phyloP scores from a whole-genome alignment of 208 protist genomes.

The Herpetomonas tarakana region DNA sequence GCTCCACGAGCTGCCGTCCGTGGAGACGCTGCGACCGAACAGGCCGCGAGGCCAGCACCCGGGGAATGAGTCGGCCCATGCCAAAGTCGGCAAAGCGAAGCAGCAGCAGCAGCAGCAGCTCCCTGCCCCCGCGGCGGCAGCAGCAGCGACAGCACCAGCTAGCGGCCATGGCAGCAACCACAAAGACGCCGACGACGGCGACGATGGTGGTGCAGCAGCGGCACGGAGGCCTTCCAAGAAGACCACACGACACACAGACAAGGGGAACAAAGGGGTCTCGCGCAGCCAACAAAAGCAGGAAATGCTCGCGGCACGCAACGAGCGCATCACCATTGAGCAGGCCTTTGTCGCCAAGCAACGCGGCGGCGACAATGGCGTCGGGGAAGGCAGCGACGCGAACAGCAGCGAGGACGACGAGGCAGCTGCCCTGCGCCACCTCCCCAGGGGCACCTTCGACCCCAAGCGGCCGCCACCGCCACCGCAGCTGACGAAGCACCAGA shows the following conservation, averaged over 20 bases:
- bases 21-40: constrained; percentile 23
- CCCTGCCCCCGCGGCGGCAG: no score
- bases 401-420: constrained; percentile 2
- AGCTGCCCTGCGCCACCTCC: not conserved
- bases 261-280: not conserved
- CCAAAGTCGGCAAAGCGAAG: not conserved
- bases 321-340: not conserved
- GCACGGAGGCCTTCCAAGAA: no score
- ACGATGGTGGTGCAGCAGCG: no score
- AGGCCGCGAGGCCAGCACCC: constrained; percentile 11
- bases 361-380: no score
- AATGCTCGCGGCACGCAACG: not conserved
- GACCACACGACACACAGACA: not conserved
- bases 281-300: not conserved
- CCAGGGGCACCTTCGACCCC: constrained; percentile 4
- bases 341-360: not conserved
- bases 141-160: no score
- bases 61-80: not conserved
- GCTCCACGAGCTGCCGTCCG: constrained; percentile 19
- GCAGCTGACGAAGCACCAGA: constrained; percentile 51
- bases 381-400: not conserved
- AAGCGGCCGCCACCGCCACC: constrained; percentile 7
- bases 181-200: no score
- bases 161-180: no score
- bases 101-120: no score